Conservation (phyloP, 2,329 filamentous ascomycete genomes). For the Pseudocercospora pini-densiflorae region DNA sequence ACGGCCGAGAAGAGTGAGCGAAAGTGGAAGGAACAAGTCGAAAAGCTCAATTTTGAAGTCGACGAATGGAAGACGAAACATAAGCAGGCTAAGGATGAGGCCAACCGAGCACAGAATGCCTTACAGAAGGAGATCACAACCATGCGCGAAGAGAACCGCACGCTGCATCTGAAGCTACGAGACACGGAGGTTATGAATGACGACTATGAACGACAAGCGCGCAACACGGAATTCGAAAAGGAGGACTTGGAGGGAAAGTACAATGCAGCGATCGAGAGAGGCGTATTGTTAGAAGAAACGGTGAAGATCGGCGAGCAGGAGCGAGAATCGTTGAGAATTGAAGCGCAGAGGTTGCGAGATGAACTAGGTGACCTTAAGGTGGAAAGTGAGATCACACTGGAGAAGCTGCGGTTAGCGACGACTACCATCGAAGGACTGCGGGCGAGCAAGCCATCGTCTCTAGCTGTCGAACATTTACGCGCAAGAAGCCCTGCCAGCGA, state of each 20-base stretch:
- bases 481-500: conserved; percentile 55
- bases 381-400: conserved; percentile 89
- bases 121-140: conserved; percentile 96
- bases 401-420: conserved; percentile 82
- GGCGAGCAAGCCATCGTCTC: conserved; percentile 55
- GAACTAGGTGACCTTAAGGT: conserved; percentile 93
- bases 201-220: conserved; percentile 94
- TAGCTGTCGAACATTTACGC: conserved; percentile 51
- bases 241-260: conserved; percentile 98
- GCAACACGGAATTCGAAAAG: conserved; percentile 82
- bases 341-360: conserved; percentile 85
- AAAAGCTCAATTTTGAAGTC: conserved; percentile 82
- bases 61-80: conserved; percentile 99
- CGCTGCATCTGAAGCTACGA: conserved; percentile 79
- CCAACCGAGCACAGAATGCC: conserved; percentile 78
- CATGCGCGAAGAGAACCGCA: conserved; percentile 81
- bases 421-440: conserved; percentile 54
- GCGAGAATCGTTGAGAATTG: conserved; percentile 84
- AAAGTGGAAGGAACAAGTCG: conserved; percentile 82
- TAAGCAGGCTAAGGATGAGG: conserved; percentile 90
- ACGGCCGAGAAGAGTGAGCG: conserved; percentile 93
- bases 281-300: conserved; percentile 93
- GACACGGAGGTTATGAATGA: conserved; percentile 99
- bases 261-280: conserved; percentile 89
- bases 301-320: conserved; percentile 91